phyloP scores from a whole-genome alignment of 345 rosid genomes.

The Dovyalis caffra region DNA sequence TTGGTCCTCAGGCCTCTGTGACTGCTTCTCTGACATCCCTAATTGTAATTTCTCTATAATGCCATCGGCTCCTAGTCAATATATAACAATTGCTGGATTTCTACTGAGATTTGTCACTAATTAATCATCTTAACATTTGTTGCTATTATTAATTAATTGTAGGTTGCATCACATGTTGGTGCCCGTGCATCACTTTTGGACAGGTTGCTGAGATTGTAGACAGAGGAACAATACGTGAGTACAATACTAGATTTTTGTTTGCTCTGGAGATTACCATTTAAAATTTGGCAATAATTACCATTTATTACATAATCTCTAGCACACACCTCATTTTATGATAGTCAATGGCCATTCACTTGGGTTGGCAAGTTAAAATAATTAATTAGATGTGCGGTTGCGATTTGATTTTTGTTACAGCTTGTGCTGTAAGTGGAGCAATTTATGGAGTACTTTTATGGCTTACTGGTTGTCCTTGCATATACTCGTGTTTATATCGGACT shows the following conservation, averaged over 20 bases:
- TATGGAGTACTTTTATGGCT: slow-evolving; percentile 11
- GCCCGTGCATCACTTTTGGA: slow-evolving; percentile 32
- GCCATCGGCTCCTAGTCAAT: too few relatives aligned
- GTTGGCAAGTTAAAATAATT: too few relatives aligned
- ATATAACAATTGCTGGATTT: background rate
- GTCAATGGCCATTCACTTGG: too few relatives aligned
- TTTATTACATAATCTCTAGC: too few relatives aligned
- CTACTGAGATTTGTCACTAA: background rate
- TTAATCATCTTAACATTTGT: background rate
- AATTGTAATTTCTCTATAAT: slow-evolving; percentile 16
- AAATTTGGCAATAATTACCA: too few relatives aligned
- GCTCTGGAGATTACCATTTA: too few relatives aligned
- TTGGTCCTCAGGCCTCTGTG: slow-evolving; percentile 53
- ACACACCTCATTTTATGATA: too few relatives aligned
- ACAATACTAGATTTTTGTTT: too few relatives aligned
- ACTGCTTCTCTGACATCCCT: slow-evolving; percentile 38
- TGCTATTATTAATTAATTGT: background rate
- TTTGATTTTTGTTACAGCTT: slow-evolving; percentile 28
- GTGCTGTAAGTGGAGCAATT: slow-evolving; percentile 25
- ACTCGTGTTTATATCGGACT: slow-evolving; percentile 29
- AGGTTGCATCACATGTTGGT: slow-evolving; percentile 31
- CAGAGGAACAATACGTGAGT: slow-evolving; percentile 6
- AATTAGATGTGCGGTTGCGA: background rate
- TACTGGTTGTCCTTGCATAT: slow-evolving; percentile 17
- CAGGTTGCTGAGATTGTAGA: slow-evolving; percentile 19